A percentile compares a stretch with the other conserved stretches of the same genome.
phyloP scores from a whole-genome alignment of 2,329 filamentous ascomycete species.

The Botrytis galanthina region DNA sequence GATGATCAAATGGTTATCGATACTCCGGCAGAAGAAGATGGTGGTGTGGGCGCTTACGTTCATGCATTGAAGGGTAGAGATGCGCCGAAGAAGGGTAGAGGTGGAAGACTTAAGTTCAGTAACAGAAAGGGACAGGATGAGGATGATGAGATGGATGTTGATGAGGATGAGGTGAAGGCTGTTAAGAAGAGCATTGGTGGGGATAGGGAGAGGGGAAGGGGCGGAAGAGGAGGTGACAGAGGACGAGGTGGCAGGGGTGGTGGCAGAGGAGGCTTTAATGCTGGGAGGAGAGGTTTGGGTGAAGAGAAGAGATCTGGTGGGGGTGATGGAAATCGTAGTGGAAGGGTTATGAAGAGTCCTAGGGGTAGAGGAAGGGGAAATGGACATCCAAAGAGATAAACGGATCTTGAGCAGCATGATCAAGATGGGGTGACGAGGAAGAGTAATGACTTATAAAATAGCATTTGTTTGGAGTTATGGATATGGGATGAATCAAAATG shows the following conservation, averaged over 20 bases:
- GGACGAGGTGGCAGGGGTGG: constrained; percentile 38
- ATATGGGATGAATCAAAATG: constrained; percentile 16
- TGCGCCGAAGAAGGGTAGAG: constrained; percentile 60
- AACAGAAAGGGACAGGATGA: constrained; percentile 60
- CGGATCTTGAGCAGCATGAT: background rate
- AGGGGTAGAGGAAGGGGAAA: constrained; percentile 28
- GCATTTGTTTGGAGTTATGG: constrained; percentile 6
- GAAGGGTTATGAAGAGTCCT: constrained; percentile 19
- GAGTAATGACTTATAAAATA: constrained; percentile 1
- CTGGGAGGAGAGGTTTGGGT: constrained; percentile 29
- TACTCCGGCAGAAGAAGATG: constrained; percentile 47
- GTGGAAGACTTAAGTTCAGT: constrained; percentile 69
- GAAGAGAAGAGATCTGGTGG: constrained; percentile 12
- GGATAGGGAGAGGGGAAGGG: constrained; percentile 32
- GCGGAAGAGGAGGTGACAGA: constrained; percentile 46
- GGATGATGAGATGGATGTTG: constrained; percentile 51
- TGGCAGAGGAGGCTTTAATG: constrained; percentile 26
- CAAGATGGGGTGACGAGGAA: background rate
- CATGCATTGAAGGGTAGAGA: constrained; percentile 67
- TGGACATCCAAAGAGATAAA: constrained; percentile 9
- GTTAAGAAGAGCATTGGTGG: constrained; percentile 49
- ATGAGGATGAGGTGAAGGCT: constrained; percentile 48
- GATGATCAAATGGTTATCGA: constrained; percentile 64
- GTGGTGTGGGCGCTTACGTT: constrained; percentile 67
- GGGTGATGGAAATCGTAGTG: background rate